phyloP scores from a whole-genome alignment of 495 filamentous ascomycete species.

The Delitschia confertaspora region DNA sequence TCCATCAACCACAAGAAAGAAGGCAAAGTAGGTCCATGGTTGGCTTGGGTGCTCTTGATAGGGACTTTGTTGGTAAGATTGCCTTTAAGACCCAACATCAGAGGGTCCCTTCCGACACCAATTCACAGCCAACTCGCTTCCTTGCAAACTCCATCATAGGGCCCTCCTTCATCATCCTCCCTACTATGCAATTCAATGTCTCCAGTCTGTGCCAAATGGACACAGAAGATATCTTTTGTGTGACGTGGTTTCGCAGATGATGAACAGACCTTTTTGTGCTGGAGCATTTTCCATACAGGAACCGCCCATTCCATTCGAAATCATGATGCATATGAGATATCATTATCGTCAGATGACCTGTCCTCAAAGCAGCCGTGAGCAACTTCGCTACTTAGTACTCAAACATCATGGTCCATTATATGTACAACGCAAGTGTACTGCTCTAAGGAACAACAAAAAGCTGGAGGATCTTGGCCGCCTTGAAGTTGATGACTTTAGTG shows the following conservation, averaged over 20 bases:
- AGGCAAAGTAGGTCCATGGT: conserved; percentile 16
- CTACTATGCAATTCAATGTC: conserved; percentile 10
- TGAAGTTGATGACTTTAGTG: not conserved
- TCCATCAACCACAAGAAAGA: conserved; percentile 18
- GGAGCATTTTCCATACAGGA: conserved; percentile 21
- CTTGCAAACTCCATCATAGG: conserved; percentile 19
- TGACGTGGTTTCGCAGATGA: too few species aligned
- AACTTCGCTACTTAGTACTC: not conserved
- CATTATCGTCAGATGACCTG: not conserved
- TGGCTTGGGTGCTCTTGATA: conserved; percentile 20
- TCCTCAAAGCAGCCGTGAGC: not conserved
- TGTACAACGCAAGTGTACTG: conserved; percentile 14
- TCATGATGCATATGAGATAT: not conserved
- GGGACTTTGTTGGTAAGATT: conserved; percentile 13
- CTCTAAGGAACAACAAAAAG: conserved; percentile 6
- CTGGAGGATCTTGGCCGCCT: conserved; percentile 5
- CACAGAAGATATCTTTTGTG: too few species aligned
- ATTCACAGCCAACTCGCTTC: not conserved
- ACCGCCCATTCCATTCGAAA: conserved; percentile 4
- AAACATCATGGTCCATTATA: conserved; percentile 6
- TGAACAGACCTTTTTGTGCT: conserved; percentile 23
- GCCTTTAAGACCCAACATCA: not conserved
- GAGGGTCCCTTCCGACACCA: not conserved
- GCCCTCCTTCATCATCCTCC: conserved; percentile 11
- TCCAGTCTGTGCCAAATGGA: too few species aligned